Evolutionary conservation across 352 stramenopile species (phyloP).

Genomic region (Phytophthora pisi): DNA sequence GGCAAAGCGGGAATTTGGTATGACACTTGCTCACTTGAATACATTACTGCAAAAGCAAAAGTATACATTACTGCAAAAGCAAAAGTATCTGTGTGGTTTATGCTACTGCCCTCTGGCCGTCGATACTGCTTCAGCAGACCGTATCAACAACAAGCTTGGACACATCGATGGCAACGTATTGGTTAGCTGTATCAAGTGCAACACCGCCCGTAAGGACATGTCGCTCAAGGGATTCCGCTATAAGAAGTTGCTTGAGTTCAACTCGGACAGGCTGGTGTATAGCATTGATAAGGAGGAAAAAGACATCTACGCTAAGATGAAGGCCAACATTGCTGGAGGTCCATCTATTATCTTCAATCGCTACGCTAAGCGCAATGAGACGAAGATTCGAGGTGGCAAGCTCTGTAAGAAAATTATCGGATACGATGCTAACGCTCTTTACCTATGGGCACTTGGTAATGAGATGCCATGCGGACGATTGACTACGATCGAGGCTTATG

Average conservation of each 20-base stretch:
- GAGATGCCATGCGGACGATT: no score
- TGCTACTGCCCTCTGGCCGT: slow-evolving; percentile 23
- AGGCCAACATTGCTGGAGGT: slow-evolving; percentile 4
- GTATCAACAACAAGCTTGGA: slow-evolving; percentile 4
- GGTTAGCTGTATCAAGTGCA: slow-evolving; percentile 31
- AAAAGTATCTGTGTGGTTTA: slow-evolving; percentile 19
- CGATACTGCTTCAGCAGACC: slow-evolving; percentile 20
- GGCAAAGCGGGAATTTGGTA: slow-evolving; percentile 12
- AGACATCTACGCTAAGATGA: slow-evolving; percentile 8
- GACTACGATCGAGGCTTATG: no score
- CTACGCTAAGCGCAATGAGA: no score
- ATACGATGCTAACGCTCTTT: background rate
- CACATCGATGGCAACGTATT: slow-evolving; percentile 14
- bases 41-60: slow-evolving; percentile 2
- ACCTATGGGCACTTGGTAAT: no score
- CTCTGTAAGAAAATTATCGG: no score
- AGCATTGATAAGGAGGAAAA: slow-evolving; percentile 5
- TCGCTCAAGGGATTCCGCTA: slow-evolving; percentile 15
- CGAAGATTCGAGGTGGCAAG: no score
- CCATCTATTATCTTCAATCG: background rate
- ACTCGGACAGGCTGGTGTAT: background rate
- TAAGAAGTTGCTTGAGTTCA: slow-evolving; percentile 31
- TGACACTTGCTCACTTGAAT: slow-evolving; percentile 28
- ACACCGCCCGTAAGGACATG: slow-evolving; percentile 36
- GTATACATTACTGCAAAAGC: slow-evolving; percentile 17